Percentiles rank a stretch among this genome's conserved stretches.
phyloP scores from a whole-genome alignment of 371 early-diverging fungal species.

The Funneliformis caledonium region DNA sequence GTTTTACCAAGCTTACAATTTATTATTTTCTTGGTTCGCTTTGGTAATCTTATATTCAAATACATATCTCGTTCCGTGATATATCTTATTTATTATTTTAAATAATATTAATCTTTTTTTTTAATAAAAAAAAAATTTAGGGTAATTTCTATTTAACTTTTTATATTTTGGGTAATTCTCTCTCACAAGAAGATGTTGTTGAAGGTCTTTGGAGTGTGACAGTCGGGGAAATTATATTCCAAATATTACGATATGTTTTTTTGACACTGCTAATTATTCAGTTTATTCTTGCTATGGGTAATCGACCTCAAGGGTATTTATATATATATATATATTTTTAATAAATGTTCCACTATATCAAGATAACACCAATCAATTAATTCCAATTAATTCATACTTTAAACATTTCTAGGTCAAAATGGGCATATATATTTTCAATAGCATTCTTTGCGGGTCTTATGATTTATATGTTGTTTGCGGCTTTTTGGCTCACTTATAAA shows the following conservation, averaged over 20 bases:
- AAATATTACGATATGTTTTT: constrained; percentile 64
- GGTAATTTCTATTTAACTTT: constrained; percentile 79
- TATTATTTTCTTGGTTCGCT: constrained; percentile 82
- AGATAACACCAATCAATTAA: neutral
- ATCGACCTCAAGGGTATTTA: constrained; percentile 76
- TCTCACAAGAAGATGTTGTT: constrained; percentile 42
- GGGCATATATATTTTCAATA: constrained; percentile 67
- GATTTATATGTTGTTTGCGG: constrained; percentile 73
- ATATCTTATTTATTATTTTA: constrained; percentile 68
- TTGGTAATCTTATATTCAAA: constrained; percentile 64
- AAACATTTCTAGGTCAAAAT: constrained; percentile 48
- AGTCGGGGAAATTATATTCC: constrained; percentile 50
- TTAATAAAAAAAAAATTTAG: constrained; percentile 42
- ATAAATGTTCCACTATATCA: neutral
- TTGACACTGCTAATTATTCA: constrained; percentile 65
- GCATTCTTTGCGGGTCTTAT: constrained; percentile 76
- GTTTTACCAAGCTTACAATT: constrained; percentile 71
- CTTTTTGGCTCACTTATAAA: constrained; percentile 56
- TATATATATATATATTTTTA: neutral
- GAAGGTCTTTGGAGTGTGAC: constrained; percentile 30
- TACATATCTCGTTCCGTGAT: neutral
- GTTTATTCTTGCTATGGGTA: constrained; percentile 79
- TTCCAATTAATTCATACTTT: neutral
- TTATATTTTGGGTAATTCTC: constrained; percentile 62
- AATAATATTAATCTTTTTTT: constrained; percentile 22